Conservation (phyloP, 2,329 filamentous ascomycete genomes). For the Hymenoscyphus fructigenus region DNA sequence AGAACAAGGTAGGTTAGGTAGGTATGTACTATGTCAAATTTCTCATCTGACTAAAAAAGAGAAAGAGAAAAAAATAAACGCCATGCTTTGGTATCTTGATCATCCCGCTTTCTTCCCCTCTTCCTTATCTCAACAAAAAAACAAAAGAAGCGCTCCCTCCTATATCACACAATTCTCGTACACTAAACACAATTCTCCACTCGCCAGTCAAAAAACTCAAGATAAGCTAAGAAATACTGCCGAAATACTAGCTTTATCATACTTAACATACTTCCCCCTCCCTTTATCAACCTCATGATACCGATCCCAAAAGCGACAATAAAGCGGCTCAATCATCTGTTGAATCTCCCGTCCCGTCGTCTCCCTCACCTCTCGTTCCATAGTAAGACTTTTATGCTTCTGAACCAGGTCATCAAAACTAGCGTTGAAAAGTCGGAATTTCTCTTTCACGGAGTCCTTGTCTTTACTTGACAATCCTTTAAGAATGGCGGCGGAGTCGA, state of each 20-base stretch:
- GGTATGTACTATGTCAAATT: not conserved
- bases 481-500: constrained; percentile 79
- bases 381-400: constrained; percentile 78
- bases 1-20: not conserved
- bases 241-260: constrained; percentile 81
- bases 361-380: constrained; percentile 86
- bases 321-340: constrained; percentile 88
- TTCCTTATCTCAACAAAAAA: not conserved
- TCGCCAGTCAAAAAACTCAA: not conserved
- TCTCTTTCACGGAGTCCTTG: constrained; percentile 93
- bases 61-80: not conserved
- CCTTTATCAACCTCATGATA: constrained; percentile 98
- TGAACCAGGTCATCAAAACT: constrained; percentile 86
- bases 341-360: constrained; percentile 83
- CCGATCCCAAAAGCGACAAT: constrained; percentile 92
- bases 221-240: constrained; percentile 47
- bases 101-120: not conserved
- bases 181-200: not conserved
- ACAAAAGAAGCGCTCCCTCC: not conserved
- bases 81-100: constrained; percentile 10
- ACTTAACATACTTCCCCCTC: constrained; percentile 97
- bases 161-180: not conserved
- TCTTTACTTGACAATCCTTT: constrained; percentile 86
- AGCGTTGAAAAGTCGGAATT: constrained; percentile 88
- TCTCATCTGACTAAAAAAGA: not conserved